phyloP scores from a whole-genome alignment of 345 rosid genomes.

The Acer yangbiense region DNA sequence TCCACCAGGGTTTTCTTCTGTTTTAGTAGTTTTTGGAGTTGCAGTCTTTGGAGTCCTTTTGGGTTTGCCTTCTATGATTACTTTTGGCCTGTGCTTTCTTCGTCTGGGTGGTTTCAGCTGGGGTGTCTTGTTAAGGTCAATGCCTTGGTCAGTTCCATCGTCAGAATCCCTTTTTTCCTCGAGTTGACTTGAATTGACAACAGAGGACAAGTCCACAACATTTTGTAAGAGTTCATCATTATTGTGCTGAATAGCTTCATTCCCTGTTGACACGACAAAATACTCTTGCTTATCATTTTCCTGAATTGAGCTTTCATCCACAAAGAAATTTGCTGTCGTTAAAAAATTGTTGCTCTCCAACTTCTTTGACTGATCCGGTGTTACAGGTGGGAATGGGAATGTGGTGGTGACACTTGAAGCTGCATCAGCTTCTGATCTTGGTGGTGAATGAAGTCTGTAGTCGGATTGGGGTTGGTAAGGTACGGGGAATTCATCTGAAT shows the following conservation, averaged over 20 bases:
- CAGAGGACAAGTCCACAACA: constrained; percentile 46
- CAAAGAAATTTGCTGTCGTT: neutral
- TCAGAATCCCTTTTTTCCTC: constrained; percentile 37
- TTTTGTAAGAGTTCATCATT: constrained; percentile 39
- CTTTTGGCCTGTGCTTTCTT: constrained; percentile 88
- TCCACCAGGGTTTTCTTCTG: constrained; percentile 37
- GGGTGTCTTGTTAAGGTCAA: constrained; percentile 76
- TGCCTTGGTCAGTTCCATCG: constrained; percentile 32
- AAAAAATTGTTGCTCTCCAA: constrained; percentile 27
- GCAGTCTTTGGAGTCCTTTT: constrained; percentile 46
- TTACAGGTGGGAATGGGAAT: constrained; percentile 27
- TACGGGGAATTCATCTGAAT: constrained; percentile 56
- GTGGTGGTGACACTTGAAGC: constrained; percentile 30
- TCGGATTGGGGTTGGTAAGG: constrained; percentile 30
- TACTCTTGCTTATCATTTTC: constrained; percentile 32
- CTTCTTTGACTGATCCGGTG: constrained; percentile 36
- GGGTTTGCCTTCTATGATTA: constrained; percentile 60
- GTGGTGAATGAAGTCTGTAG: constrained; percentile 51
- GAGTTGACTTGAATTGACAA: constrained; percentile 30
- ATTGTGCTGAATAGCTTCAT: constrained; percentile 29
- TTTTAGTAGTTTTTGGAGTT: constrained; percentile 32
- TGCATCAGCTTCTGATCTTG: constrained; percentile 44
- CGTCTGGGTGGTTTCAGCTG: constrained; percentile 61
- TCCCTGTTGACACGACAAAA: constrained; percentile 24
- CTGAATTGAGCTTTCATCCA: constrained; percentile 22